Percentiles rank a stretch among this genome's conserved stretches.
These are phyloP conservation scores for Plasmodium blacklocki DNA, from an alignment of 169 alveolate species.

Conservation along the genomic window DNA sequence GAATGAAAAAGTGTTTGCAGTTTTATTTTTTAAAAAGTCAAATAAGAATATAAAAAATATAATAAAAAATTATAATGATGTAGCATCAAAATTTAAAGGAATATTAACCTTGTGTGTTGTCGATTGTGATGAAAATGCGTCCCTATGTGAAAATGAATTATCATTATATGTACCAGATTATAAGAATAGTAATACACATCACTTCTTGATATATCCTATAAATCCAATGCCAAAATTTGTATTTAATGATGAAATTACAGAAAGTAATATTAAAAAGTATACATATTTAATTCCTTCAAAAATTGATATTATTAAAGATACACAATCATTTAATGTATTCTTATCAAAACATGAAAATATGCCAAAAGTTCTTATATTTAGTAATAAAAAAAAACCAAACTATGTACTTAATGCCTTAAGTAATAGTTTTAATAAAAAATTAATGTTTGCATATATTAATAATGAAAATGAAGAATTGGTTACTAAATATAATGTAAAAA, in stretches of 20 bases:
- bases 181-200: slow-evolving; percentile 77
- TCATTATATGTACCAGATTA: slow-evolving; percentile 70
- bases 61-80: slow-evolving; percentile 78
- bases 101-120: slow-evolving; percentile 79
- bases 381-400: slow-evolving; percentile 83
- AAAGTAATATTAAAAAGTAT: slow-evolving; percentile 49
- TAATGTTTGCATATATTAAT: slow-evolving; percentile 81
- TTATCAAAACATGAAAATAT: slow-evolving; percentile 82
- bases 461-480: slow-evolving; percentile 85
- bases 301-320: slow-evolving; percentile 80
- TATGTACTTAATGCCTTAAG: slow-evolving; percentile 85
- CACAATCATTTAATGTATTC: slow-evolving; percentile 78
- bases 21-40: slow-evolving; percentile 80
- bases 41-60: slow-evolving; percentile 78
- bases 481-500: slow-evolving; percentile 89
- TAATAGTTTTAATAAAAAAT: slow-evolving; percentile 78
- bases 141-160: slow-evolving; percentile 78
- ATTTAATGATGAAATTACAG: slow-evolving; percentile 75
- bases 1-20: slow-evolving; percentile 79
- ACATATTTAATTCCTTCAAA: slow-evolving; percentile 81
- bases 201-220: slow-evolving; percentile 80
- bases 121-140: slow-evolving; percentile 79
- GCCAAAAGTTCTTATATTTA: slow-evolving; percentile 84
- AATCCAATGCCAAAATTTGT: slow-evolving; percentile 83
- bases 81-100: slow-evolving; percentile 83